Conservation (phyloP, 192 early-diverging fungal species). For the Backusella morwellensis region DNA sequence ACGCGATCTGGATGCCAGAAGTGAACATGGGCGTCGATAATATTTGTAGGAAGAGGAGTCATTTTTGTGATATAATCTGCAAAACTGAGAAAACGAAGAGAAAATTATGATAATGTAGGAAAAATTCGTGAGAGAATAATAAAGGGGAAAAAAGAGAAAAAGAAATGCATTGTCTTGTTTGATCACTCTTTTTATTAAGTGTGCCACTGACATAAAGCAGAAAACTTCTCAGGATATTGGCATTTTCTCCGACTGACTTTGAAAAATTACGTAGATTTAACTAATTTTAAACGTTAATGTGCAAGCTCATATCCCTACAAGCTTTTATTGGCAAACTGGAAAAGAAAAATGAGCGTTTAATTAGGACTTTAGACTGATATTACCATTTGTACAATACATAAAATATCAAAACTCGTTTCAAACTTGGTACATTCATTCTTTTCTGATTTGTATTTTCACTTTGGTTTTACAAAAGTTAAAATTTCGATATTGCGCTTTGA, state of each 20-base stretch:
- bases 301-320: not conserved
- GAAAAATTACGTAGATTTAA: not conserved
- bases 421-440: not conserved
- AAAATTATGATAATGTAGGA: not conserved
- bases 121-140: not conserved
- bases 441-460: not conserved
- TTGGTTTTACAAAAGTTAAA: not conserved
- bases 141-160: not conserved
- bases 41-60: not conserved
- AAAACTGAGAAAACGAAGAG: not conserved
- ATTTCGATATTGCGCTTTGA: not conserved
- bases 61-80: not conserved
- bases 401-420: too few species aligned
- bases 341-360: too few species aligned
- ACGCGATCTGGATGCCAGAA: slow-evolving; percentile 21
- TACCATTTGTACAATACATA: not conserved
- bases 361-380: not conserved
- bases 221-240: not conserved
- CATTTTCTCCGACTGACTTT: slow-evolving; percentile 9
- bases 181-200: not conserved
- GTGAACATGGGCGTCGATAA: slow-evolving; percentile 35
- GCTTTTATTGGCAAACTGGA: not conserved
- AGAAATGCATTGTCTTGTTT: not conserved
- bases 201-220: not conserved
- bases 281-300: not conserved